Percentiles rank a stretch among this genome's conserved stretches.
These are phyloP conservation scores for Fusarium sp. DNA, from an alignment of 2,329 filamentous ascomycete genomes.

Conservation along the genomic window DNA sequence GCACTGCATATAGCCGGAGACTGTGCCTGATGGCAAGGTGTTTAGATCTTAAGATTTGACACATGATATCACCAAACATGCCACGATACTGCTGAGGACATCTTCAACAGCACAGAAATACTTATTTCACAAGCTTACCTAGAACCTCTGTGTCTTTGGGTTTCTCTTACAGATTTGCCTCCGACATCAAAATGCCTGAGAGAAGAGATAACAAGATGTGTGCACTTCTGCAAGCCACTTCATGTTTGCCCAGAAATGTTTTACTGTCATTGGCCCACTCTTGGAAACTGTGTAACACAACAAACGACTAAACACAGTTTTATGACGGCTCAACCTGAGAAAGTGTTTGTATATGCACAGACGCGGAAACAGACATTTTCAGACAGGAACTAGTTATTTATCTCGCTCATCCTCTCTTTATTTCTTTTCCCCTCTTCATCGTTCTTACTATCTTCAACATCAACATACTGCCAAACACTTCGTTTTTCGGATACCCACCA, in stretches of 20 bases:
- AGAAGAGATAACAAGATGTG: neutral
- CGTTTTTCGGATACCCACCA: fast-evolving
- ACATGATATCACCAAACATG: too few species aligned
- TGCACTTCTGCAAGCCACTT: neutral
- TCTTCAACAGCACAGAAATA: neutral
- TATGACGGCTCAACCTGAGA: neutral
- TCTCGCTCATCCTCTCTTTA: too few species aligned
- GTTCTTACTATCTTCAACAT: too few species aligned
- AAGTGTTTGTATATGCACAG: neutral
- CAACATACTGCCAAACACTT: neutral
- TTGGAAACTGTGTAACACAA: neutral
- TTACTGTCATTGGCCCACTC: neutral
- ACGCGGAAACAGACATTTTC: neutral
- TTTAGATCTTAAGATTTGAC: neutral
- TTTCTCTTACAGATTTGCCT: too few species aligned
- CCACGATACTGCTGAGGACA: neutral
- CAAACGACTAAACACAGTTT: neutral
- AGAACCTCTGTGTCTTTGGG: fast-evolving
- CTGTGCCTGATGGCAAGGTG: neutral
- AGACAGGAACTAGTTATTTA: neutral
- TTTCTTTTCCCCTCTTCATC: neutral
- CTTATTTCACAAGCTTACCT: too few species aligned
- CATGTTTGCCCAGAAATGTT: neutral
- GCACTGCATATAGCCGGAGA: neutral
- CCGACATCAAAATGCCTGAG: too few species aligned